Evolutionary conservation across 2,329 filamentous ascomycete genomes (phyloP).

Genomic region (Penicillium corylophilum): DNA sequence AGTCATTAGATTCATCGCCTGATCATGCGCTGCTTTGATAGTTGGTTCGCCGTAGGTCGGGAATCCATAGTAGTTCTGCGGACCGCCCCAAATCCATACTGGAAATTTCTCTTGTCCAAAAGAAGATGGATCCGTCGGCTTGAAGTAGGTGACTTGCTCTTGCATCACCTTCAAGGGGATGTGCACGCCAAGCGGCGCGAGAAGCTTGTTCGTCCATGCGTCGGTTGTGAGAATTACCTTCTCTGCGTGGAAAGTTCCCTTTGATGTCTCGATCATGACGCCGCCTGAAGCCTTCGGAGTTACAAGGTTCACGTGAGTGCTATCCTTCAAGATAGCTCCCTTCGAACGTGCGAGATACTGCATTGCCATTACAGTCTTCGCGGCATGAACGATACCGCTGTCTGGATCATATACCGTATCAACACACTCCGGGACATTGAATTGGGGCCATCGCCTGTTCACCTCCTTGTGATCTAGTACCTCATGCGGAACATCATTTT

Average conservation of each 20-base stretch:
- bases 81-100: conserved; percentile 29
- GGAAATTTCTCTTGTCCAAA: conserved; percentile 21
- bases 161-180: conserved; percentile 28
- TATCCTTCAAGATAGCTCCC: conserved; percentile 26
- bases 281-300: conserved; percentile 11
- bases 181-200: conserved; percentile 19
- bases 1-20: conserved; percentile 24
- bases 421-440: conserved; percentile 23
- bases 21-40: conserved; percentile 28
- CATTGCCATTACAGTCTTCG: conserved; percentile 23
- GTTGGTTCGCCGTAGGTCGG: conserved; percentile 29
- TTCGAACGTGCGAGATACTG: conserved; percentile 22
- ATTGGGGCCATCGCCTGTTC: conserved; percentile 28
- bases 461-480: conserved; percentile 23
- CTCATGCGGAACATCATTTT: conserved; percentile 24
- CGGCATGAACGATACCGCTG: conserved; percentile 27
- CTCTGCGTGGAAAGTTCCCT: conserved; percentile 15
- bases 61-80: conserved; percentile 27
- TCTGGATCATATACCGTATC: conserved; percentile 27
- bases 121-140: conserved; percentile 16
- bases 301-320: conserved; percentile 20
- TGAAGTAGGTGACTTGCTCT: conserved; percentile 31
- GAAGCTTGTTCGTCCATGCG: conserved; percentile 29
- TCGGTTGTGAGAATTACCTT: conserved; percentile 29
- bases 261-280: conserved; percentile 24